Base-by-base conservation (phyloP, 75 land plant species). In the Cunninghamia lanceolata region DNA sequence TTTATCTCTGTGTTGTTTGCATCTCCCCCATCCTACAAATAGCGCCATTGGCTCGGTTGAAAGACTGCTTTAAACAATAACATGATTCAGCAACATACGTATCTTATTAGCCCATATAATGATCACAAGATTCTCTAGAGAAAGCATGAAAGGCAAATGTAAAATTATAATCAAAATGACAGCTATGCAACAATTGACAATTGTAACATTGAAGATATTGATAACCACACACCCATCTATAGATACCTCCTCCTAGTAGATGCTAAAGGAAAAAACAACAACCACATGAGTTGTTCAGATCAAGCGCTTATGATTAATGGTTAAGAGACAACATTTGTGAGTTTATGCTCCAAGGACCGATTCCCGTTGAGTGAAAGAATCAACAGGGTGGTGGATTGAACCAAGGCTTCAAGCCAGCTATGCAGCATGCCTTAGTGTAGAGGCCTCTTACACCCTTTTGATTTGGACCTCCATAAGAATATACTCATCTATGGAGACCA, bases 391-490 rank as follows among this genome's bases (percentile, higher is more conserved):
- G 38, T 19, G 16, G 19, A 76, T 42, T 76, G 43, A 17, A 19
- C 34, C 79, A 76, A 9, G 79, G 36, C 19, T 28, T 16, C 17
- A 19, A 76, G 15, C 14, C 79, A 76, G 42, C 42, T 39, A 76
- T 36, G 21, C 25, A 3, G 79, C 39, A 17, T 42, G 39, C 42
- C 16, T 76, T 76, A 15, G n/a, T n/a, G n/a, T 42, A 15, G 39
- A 0, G 89, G 85, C n/a, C 88, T 95, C 1, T 38, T 94, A 30
- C 90, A 96, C 28, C 99, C 99, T 21, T 91, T 95, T 0, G 94
- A 94, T 87, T 53, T 85, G 35, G 96, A 94, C 83, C 97, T 96
- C 79, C 90, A 94, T 0, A 87, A 73, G 15, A 90, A 84, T 85
- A 74, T 95, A 68, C 68, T 96, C 50, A 79, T 76, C 88, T 95